phyloP scores from a whole-genome alignment of 2,329 filamentous ascomycete genomes.

The Aspergillus latus region DNA sequence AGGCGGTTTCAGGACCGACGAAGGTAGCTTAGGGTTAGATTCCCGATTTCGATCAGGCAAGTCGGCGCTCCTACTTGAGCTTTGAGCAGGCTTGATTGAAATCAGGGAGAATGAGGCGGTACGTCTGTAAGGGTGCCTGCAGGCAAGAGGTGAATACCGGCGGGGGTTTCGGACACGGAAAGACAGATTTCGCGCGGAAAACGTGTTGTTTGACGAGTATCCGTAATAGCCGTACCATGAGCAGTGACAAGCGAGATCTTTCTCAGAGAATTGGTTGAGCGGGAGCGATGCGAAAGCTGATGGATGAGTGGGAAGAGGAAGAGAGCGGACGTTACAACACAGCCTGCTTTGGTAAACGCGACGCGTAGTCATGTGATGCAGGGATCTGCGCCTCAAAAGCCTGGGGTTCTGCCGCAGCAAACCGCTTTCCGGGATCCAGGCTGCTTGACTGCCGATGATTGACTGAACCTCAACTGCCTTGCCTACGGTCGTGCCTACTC shows the following conservation, averaged over 20 bases:
- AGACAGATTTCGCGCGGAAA: background rate
- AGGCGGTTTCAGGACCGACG: constrained; percentile 67
- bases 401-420: background rate
- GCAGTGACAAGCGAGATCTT: background rate
- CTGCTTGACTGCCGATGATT: background rate
- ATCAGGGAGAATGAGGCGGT: constrained; percentile 78
- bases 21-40: constrained; percentile 83
- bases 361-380: constrained; percentile 4
- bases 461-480: background rate
- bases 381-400: background rate
- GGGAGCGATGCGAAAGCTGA: constrained; percentile 7
- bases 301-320: background rate
- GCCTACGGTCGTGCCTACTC: too few relatives aligned
- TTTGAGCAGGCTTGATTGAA: constrained; percentile 56
- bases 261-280: constrained; percentile 12
- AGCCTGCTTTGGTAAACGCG: background rate
- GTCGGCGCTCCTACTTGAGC: constrained; percentile 44
- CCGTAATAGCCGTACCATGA: background rate
- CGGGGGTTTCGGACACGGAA: constrained; percentile 3
- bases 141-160: constrained; percentile 39
- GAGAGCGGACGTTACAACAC: background rate
- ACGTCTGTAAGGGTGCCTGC: constrained; percentile 52
- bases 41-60: constrained; percentile 71
- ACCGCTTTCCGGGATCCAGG: background rate
- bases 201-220: background rate